Evolutionary conservation across 2,329 filamentous ascomycete genomes (phyloP).

Genomic region (Tolypocladium cylindrosporum): DNA sequence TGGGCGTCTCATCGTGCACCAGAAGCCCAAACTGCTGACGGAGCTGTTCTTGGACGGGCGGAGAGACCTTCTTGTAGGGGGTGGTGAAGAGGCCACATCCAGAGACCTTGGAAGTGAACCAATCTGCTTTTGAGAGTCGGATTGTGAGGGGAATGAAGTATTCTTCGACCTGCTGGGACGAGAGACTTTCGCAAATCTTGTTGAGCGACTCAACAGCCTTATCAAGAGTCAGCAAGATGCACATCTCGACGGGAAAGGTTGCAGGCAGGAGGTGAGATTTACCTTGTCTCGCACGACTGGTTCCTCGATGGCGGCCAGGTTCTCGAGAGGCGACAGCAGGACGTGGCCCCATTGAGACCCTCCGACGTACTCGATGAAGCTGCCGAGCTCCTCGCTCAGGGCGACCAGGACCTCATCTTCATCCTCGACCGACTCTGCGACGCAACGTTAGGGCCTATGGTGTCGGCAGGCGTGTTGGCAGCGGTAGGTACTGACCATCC

Average conservation of each 20-base stretch:
- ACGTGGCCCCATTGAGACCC: constrained; percentile 91
- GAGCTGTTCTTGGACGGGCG: constrained; percentile 80
- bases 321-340: constrained; percentile 92
- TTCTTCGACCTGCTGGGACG: constrained; percentile 86
- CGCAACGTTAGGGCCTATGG: not conserved
- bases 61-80: constrained; percentile 85
- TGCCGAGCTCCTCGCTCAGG: constrained; percentile 90
- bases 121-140: constrained; percentile 96
- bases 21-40: constrained; percentile 86
- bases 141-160: constrained; percentile 94
- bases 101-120: constrained; percentile 99
- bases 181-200: constrained; percentile 94
- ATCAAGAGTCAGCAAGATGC: constrained; percentile 6
- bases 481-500: constrained; percentile 60
- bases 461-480: not conserved
- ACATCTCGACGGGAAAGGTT: not conserved
- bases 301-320: constrained; percentile 96
- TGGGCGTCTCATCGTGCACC: constrained; percentile 96
- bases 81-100: constrained; percentile 90
- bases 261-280: constrained; percentile 16
- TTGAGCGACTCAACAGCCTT: constrained; percentile 98
- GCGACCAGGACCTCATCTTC: constrained; percentile 98
- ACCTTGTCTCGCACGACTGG: constrained; percentile 97
- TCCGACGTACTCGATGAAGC: constrained; percentile 95
- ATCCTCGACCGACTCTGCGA: constrained; percentile 90